A percentile compares a stretch with the other conserved stretches of the same genome.
These are phyloP conservation scores for Clitoria ternatea DNA, from an alignment of 306 rosid genomes.

Conservation along the genomic window DNA sequence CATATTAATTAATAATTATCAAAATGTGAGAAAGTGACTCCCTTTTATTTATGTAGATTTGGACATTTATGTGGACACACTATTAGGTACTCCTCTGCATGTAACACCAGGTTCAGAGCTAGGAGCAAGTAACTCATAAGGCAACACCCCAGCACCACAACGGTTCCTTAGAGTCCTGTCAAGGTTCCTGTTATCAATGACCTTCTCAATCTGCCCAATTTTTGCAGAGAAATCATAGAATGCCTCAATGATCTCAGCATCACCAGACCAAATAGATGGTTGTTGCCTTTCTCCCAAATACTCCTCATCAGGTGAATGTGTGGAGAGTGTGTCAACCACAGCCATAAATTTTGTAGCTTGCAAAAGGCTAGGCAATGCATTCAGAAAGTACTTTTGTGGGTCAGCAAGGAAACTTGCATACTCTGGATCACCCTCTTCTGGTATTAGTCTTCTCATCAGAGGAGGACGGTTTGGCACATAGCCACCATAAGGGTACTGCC, in stretches of 20 bases:
- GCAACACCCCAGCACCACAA: constrained; percentile 91
- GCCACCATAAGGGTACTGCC: constrained; percentile 95
- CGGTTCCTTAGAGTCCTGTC: constrained; percentile 56
- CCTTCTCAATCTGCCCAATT: constrained; percentile 63
- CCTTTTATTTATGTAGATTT: constrained; percentile 7
- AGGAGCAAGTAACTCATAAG: constrained; percentile 90
- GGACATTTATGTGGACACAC: constrained; percentile 60
- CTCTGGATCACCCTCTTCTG: constrained; percentile 75
- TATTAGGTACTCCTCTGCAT: constrained; percentile 93
- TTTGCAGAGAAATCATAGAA: constrained; percentile 65
- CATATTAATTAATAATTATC: background rate
- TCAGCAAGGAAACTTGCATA: constrained; percentile 56
- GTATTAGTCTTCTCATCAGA: constrained; percentile 69
- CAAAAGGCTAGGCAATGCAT: constrained; percentile 59
- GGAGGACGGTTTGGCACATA: constrained; percentile 95
- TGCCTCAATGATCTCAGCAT: constrained; percentile 53
- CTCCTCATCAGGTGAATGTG: constrained; percentile 93
- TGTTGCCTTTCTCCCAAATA: constrained; percentile 87
- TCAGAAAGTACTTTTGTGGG: constrained; percentile 78
- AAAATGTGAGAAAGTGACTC: constrained; percentile 4
- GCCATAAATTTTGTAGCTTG: constrained; percentile 80
- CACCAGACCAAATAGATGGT: constrained; percentile 74
- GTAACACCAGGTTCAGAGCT: constrained; percentile 93
- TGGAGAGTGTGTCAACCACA: constrained; percentile 82
- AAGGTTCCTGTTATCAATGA: constrained; percentile 61